Evolutionary conservation across 2,329 filamentous ascomycete genomes (phyloP).

Genomic region (Botrytis pseudocinerea): DNA sequence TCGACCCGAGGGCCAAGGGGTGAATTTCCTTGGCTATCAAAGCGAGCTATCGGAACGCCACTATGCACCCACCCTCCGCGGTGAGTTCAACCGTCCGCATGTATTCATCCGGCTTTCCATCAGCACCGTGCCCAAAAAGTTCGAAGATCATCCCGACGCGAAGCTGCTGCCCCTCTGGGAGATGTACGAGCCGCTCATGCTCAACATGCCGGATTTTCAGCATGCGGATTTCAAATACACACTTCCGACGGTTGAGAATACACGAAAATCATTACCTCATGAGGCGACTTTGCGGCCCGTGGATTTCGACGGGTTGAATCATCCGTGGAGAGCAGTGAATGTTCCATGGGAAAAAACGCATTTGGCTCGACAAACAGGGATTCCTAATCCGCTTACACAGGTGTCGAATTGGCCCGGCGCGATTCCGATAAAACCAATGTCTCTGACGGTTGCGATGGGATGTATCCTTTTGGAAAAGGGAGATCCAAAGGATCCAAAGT

Average conservation of each 20-base stretch:
- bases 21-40: accelerated
- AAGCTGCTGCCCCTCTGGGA: not conserved
- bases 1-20: not conserved
- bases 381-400: not conserved
- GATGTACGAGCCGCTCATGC: constrained; percentile 15
- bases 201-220: not conserved
- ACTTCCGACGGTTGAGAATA: not conserved
- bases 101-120: constrained; percentile 11
- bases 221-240: constrained; percentile 1
- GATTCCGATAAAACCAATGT: accelerated
- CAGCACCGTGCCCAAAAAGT: not conserved
- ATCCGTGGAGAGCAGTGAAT: constrained; percentile 11
- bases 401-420: not conserved
- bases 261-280: not conserved
- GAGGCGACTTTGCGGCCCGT: not conserved
- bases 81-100: not conserved
- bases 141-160: not conserved
- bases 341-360: not conserved
- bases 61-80: not conserved
- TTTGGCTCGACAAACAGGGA: accelerated
- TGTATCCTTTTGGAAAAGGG: not conserved
- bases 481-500: not conserved
- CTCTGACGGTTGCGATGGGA: not conserved
- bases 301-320: not conserved
- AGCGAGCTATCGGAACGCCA: not conserved